Base-by-base conservation (phyloP, 176 grass and related monocot genomes). In the Elaeis guineensis region DNA sequence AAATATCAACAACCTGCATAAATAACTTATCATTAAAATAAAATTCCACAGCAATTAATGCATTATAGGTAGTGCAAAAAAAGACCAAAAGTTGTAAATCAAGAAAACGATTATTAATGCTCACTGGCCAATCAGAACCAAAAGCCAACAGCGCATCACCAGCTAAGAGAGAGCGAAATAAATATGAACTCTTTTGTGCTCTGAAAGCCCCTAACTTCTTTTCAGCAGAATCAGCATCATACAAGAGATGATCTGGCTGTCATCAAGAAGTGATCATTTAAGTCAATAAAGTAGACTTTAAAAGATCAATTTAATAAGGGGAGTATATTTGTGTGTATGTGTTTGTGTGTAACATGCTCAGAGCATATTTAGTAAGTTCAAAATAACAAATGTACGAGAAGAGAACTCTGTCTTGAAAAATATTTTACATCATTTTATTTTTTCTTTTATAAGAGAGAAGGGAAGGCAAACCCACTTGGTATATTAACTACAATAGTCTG, bases 71-170 rank as follows among this genome's bases (percentile, higher is more conserved):
- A 0, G 17, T 19, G 35, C 26, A 30, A 63, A 57, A 58, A 21
- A 16, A 50, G 67, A 59, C 30, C 16, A 50, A 68, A n/a, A 54
- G 49, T 25, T 17, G 57, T 8, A 68, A 17, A 22, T 21, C 14
- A 19, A 52, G 5, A 65, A 56, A 24, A 55, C 24, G 0, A 28
- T 18, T 0, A 26, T 59, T 49, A 59, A 57, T 16, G 54, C 70
- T 44, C 76, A 98, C 81, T n/a, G 93, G 93, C 81, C 87, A 98
- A 21, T 98, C 87, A 67, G 93, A 98, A 63, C 93, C 87, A 80
- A 98, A 92, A 65, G 93, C 84, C 61, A 98, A 77, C 50, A 11
- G 55, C 14, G 87, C 81, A 9, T 74, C 81, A 12, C 81, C 77
- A 67, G 50, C 24, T 44, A 77, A 58, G 14, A 92, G 58, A 26